Percentiles rank a stretch among this genome's conserved stretches.
These are phyloP conservation scores for Zygoascus biomembranicola DNA, from an alignment of 805 yeast genomes.

Conservation along the genomic window DNA sequence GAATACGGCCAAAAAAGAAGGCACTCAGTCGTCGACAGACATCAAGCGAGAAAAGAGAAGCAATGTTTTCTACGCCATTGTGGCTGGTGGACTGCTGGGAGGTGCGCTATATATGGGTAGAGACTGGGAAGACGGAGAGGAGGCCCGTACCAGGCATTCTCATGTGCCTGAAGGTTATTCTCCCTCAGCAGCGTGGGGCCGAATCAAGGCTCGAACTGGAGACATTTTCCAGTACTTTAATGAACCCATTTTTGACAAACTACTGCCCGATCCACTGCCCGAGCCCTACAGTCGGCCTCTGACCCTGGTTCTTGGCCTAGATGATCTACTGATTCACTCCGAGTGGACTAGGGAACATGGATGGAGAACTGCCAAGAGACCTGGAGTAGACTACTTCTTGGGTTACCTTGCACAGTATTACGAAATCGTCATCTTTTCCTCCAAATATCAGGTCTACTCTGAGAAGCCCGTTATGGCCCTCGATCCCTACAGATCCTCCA, in stretches of 20 bases:
- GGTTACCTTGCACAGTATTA: slow-evolving; percentile 93
- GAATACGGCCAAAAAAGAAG: slow-evolving; percentile 39
- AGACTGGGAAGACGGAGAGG: slow-evolving; percentile 78
- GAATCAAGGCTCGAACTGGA: slow-evolving; percentile 64
- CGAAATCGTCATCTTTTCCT: slow-evolving; percentile 86
- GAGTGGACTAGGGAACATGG: slow-evolving; percentile 89
- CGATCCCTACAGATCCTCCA: slow-evolving; percentile 87
- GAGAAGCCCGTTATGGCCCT: slow-evolving; percentile 79
- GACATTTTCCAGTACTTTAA: slow-evolving; percentile 75
- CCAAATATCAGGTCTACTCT: slow-evolving; percentile 76
- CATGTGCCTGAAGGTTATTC: slow-evolving; percentile 60
- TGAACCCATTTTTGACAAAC: slow-evolving; percentile 89
- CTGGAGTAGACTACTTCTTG: slow-evolving; percentile 93
- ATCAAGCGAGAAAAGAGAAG: slow-evolving; percentile 73
- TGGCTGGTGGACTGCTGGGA: slow-evolving; percentile 38
- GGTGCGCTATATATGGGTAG: slow-evolving; percentile 64
- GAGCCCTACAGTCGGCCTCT: slow-evolving; percentile 88
- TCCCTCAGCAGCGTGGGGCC: slow-evolving; percentile 53
- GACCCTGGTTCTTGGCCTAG: slow-evolving; percentile 82
- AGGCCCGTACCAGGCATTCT: slow-evolving; percentile 37
- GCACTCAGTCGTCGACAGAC: slow-evolving; percentile 24
- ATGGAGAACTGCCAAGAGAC: slow-evolving; percentile 98
- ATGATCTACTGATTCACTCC: slow-evolving; percentile 83
- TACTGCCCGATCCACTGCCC: slow-evolving; percentile 87
- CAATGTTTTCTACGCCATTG: slow-evolving; percentile 57